phyloP scores from a whole-genome alignment of 169 alveolate species.

The Plasmodium yoelii region DNA sequence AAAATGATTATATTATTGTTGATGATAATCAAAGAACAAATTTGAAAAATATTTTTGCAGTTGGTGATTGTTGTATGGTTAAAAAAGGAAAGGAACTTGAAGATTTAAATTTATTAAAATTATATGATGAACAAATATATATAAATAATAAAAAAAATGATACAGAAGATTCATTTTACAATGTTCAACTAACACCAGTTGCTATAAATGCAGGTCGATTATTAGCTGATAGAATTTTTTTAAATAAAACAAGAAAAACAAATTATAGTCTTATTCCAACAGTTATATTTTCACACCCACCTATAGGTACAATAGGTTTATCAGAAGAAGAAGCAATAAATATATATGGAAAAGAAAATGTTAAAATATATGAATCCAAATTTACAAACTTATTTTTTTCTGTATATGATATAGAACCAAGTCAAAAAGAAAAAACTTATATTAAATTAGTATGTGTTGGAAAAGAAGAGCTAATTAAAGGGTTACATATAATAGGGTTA shows the following conservation, averaged over 20 bases:
- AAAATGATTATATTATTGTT: conserved; percentile 51
- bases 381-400: conserved; percentile 85
- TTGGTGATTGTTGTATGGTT: conserved; percentile 71
- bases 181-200: conserved; percentile 92
- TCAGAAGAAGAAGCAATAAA: conserved; percentile 91
- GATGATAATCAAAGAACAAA: conserved; percentile 72
- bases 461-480: conserved; percentile 88
- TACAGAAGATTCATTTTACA: background rate
- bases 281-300: conserved; percentile 93
- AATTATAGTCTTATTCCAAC: conserved; percentile 89
- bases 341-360: conserved; percentile 89
- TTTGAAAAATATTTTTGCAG: conserved; percentile 66
- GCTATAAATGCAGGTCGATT: conserved; percentile 96
- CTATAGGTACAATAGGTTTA: conserved; percentile 92
- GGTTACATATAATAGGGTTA: conserved; percentile 90
- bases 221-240: conserved; percentile 92
- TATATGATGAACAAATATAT: conserved; percentile 42
- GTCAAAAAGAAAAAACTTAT: conserved; percentile 83
- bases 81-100: conserved; percentile 28
- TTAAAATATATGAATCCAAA: conserved; percentile 84
- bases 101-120: conserved; percentile 42
- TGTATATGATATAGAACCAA: conserved; percentile 77
- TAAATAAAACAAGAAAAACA: conserved; percentile 71
- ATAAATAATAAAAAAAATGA: conserved; percentile 10
- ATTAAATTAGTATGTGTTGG: conserved; percentile 86